Evolutionary conservation across 306 rosid genomes (phyloP).

Genomic region (Vicia faba): DNA sequence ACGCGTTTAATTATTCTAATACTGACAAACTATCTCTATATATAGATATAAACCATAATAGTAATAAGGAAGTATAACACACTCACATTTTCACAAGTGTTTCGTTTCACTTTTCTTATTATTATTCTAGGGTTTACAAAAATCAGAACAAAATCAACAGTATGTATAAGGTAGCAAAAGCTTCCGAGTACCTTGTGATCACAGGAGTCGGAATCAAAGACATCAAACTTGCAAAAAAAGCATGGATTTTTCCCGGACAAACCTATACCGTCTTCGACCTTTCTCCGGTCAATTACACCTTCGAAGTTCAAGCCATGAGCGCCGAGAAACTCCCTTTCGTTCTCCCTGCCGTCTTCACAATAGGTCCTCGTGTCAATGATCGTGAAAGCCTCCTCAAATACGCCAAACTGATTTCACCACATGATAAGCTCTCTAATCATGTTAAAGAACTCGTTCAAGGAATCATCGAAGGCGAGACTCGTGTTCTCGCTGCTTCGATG

Average conservation of each 20-base stretch:
- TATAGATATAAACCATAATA: no score
- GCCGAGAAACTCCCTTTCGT: slow-evolving; percentile 72
- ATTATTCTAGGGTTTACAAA: not conserved
- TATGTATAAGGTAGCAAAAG: slow-evolving; percentile 30
- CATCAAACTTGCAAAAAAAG: slow-evolving; percentile 57
- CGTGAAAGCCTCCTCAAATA: slow-evolving; percentile 41
- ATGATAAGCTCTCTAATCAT: slow-evolving; percentile 54
- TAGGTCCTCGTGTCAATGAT: slow-evolving; percentile 59
- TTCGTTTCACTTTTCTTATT: not conserved
- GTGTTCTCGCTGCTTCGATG: slow-evolving; percentile 70
- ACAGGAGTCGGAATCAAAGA: slow-evolving; percentile 33
- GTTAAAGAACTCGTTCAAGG: slow-evolving; percentile 64
- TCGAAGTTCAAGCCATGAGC: slow-evolving; percentile 78
- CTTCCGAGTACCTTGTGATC: slow-evolving; percentile 38
- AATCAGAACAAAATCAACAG: no score
- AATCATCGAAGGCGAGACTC: slow-evolving; percentile 67
- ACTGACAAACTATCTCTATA: no score
- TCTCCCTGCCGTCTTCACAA: slow-evolving; percentile 67
- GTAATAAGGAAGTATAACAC: no score
- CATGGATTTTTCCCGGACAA: slow-evolving; percentile 59
- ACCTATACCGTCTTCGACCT: slow-evolving; percentile 45
- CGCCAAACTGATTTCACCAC: slow-evolving; percentile 47
- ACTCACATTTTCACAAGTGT: no score
- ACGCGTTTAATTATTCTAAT: no score
- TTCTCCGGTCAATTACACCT: slow-evolving; percentile 72